A percentile compares a stretch with the other conserved stretches of the same genome.
phyloP scores from a whole-genome alignment of 2,329 filamentous ascomycete genomes.

The Claviceps sp. region DNA sequence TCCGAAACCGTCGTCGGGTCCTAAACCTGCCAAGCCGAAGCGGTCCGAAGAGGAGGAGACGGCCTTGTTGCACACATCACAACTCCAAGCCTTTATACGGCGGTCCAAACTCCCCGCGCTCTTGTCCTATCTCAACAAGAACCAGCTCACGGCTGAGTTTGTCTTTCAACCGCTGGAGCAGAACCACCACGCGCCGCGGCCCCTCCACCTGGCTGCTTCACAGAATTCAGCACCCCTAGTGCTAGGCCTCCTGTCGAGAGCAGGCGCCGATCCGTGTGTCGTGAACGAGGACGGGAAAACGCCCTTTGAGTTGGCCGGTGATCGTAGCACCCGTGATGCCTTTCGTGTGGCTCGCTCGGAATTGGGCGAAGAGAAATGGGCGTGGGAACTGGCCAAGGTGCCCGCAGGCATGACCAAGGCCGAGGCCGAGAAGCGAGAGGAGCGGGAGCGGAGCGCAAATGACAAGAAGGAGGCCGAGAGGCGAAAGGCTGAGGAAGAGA shows the following conservation, averaged over 20 bases:
- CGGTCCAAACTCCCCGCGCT: conserved; percentile 82
- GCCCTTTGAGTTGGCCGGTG: conserved; percentile 75
- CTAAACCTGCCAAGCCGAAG: conserved; percentile 48
- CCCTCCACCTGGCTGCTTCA: conserved; percentile 74
- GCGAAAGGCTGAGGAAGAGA: conserved; percentile 60
- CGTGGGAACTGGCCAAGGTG: conserved; percentile 67
- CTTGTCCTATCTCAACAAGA: conserved; percentile 69
- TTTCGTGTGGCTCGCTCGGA: conserved; percentile 80
- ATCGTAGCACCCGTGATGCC: conserved; percentile 73
- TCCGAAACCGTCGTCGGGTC: conserved; percentile 17
- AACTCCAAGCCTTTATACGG: conserved; percentile 76
- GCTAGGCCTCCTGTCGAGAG: conserved; percentile 60
- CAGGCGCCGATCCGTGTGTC: conserved; percentile 57
- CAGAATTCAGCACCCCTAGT: conserved; percentile 71
- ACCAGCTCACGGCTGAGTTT: conserved; percentile 59
- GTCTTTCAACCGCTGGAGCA: conserved; percentile 58
- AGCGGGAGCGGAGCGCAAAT: conserved; percentile 55
- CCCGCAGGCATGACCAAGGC: conserved; percentile 55
- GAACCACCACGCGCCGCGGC: conserved; percentile 68
- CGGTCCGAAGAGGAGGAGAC: conserved; percentile 73
- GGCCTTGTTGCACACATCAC: conserved; percentile 69
- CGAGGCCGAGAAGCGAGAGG: conserved; percentile 57
- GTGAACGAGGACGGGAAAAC: conserved; percentile 66
- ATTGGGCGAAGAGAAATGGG: conserved; percentile 61
- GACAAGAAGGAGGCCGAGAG: conserved; percentile 57